Base-by-base conservation (phyloP, 148 eudicot species). In the Nepenthes mirabilis region DNA sequence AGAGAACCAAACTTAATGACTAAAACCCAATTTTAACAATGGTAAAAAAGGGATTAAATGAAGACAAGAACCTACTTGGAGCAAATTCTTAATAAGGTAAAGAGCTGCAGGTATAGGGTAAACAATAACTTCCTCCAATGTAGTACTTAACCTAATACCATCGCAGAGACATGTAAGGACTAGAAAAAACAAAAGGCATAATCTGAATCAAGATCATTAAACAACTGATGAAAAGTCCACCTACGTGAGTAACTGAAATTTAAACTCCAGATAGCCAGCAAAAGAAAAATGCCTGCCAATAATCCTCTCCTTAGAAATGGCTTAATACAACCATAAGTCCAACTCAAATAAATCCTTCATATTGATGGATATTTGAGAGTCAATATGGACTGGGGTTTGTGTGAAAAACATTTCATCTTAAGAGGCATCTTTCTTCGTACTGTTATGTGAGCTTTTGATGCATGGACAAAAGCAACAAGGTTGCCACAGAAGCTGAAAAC, bases 61-160 rank as follows among this genome's bases (percentile, higher is more conserved):
- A 36, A 49, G 36, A 23, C 14, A 52, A 49, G 33, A 65, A 64
- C 79, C 37, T 70, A 80, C 99, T 84, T 93, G 99, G 58, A 93
- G 85, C 58, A 93, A 68, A 75, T 93, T 93, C 82, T 93, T 93
- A 53, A 93, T 58, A 9, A 93, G 95, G 76, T 93, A 93, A 68
- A 93, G 95, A 43, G 79, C 79, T 23, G 97, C 99, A 58, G 99
- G 99, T 70, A 93, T 86, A 50, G 99, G 99, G 77, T 88, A 93
- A 57, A 93, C 96, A 65, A 70, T 86, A 61, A 93, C 86, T 93
- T 93, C 99, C 69, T 86, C 90, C 61, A 79, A 51, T 56, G 99
- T 82, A 23, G 99, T 93, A 69, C 81, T 86, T 80, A 93, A 81
- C 86, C 99, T 93, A 64, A 57, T 37, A 67, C 55, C 5, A 66